Percentiles rank a stretch among this genome's conserved stretches.
These are phyloP conservation scores for Fusarium succisae DNA, from an alignment of 2,329 filamentous ascomycete genomes.

Conservation along the genomic window DNA sequence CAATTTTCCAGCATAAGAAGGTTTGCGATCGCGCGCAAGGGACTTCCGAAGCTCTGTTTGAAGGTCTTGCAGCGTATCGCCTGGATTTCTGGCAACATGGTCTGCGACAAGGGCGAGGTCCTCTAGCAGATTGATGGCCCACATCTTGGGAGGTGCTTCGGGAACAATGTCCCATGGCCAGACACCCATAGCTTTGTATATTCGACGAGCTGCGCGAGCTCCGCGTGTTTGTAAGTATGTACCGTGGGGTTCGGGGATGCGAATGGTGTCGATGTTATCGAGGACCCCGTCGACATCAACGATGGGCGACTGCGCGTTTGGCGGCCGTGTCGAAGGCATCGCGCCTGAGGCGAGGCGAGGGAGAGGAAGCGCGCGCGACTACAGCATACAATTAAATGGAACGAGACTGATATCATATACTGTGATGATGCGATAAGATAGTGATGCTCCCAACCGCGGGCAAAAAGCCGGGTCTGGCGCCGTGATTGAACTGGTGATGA, in stretches of 20 bases:
- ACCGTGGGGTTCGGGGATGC: slow-evolving; percentile 42
- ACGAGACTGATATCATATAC: background rate
- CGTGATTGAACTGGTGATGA: slow-evolving; percentile 29
- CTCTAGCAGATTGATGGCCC: slow-evolving; percentile 44
- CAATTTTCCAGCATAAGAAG: slow-evolving; percentile 43
- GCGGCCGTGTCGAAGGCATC: slow-evolving; percentile 40
- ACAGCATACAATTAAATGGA: slow-evolving; percentile 25
- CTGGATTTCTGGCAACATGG: slow-evolving; percentile 41
- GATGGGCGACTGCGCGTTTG: slow-evolving; percentile 32
- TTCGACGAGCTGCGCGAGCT: slow-evolving; percentile 40
- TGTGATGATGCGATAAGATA: background rate
- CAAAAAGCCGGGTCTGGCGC: slow-evolving; percentile 35
- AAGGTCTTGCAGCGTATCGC: slow-evolving; percentile 40
- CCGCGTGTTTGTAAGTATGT: slow-evolving; percentile 39
- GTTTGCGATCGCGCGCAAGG: slow-evolving; percentile 43
- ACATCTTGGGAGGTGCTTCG: slow-evolving; percentile 44
- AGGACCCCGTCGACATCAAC: slow-evolving; percentile 32
- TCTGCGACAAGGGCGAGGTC: slow-evolving; percentile 42
- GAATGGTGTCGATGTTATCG: slow-evolving; percentile 39
- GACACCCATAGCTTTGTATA: slow-evolving; percentile 42
- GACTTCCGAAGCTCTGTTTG: slow-evolving; percentile 40
- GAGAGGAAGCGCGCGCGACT: slow-evolving; percentile 6
- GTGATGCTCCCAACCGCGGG: slow-evolving; percentile 33
- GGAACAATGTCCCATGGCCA: slow-evolving; percentile 45
- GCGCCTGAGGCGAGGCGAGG: slow-evolving; percentile 15